Base-by-base conservation (phyloP, 768 basidiomycete genomes). In the Lentinus tigrinus region DNA sequence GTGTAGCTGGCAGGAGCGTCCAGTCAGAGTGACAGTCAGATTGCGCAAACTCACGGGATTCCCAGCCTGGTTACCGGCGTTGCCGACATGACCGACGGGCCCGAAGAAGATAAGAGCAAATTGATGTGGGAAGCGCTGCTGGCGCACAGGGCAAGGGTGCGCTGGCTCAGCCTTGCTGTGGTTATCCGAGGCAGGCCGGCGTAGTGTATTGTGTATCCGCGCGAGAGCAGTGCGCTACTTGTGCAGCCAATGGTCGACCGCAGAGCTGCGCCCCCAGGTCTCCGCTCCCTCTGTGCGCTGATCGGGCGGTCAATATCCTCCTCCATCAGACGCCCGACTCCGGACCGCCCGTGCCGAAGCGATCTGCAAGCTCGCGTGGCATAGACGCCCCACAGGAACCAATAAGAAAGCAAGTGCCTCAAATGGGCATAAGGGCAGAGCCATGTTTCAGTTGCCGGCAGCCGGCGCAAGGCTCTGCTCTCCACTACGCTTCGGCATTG, bases 31-130 rank as follows among this genome's bases (percentile, higher is more conserved):
- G 44, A 27, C 43, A 43, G 19, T 5, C 24, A 5, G 13, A 10
- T 28, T 6, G 14, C 1, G 24, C 4, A 26, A 26, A 1, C 23
- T 16, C 34, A 7, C 49, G 51, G 27, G 7, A 10, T 51, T 51
- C 36, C 21, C 9, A 24, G 31, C 43, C 46, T 49, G 47, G 47
- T 53, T 50, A 61, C 60, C 60, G 55, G 60, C 13, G 37, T 50
- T 47, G 27, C 60, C 60, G 60, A 61, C 13, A 31, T 54, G n/a
- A 44, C 59, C 59, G 59, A 60, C 49, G 47, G 37, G 23, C 43
- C 58, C 52, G 58, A 44, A 52, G 44, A 5, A 21, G 48, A 26
- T 42, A 42, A 19, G 55, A 40, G 40, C 23, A 49, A 3, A 17
- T 34, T 48, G 27, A 34, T 31, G n/a, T n/a, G n/a, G n/a, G n/a